Conservation (phyloP, 2,329 filamentous ascomycete species). For the Orbilia oligospora region DNA sequence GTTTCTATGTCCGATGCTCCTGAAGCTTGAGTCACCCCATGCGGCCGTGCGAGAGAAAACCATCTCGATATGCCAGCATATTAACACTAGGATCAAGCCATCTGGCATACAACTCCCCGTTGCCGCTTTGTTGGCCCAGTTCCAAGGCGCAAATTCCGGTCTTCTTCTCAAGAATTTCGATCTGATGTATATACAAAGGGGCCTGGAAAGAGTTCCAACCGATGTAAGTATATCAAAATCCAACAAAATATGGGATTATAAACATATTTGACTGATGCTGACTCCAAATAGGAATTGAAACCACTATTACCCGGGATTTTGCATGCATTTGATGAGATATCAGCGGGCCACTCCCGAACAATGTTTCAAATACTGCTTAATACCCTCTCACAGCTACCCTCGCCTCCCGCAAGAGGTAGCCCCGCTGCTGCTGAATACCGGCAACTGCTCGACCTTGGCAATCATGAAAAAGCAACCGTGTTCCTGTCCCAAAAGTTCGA, state of each 20-base stretch:
- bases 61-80: conserved; percentile 79
- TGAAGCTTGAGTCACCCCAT: conserved; percentile 88
- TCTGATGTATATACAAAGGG: conserved; percentile 89
- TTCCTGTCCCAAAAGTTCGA: conserved; percentile 83
- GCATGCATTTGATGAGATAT: conserved; percentile 57
- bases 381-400: conserved; percentile 46
- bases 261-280: neutral
- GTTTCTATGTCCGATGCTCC: conserved; percentile 84
- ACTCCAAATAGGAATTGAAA: conserved; percentile 44
- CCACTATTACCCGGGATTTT: conserved; percentile 43
- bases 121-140: conserved; percentile 85
- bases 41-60: conserved; percentile 83
- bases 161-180: conserved; percentile 88
- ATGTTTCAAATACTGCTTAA: conserved; percentile 58
- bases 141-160: conserved; percentile 77
- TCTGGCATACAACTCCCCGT: conserved; percentile 76
- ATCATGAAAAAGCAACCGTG: conserved; percentile 58
- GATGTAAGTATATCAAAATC: conserved; percentile 64
- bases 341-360: conserved; percentile 40
- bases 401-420: conserved; percentile 43
- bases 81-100: conserved; percentile 72
- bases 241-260: neutral
- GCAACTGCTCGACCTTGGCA: conserved; percentile 71
- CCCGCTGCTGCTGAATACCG: conserved; percentile 66
- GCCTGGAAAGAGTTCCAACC: conserved; percentile 75